Conservation (phyloP, 2,329 filamentous ascomycete genomes). For the Xenoacremonium recifei region DNA sequence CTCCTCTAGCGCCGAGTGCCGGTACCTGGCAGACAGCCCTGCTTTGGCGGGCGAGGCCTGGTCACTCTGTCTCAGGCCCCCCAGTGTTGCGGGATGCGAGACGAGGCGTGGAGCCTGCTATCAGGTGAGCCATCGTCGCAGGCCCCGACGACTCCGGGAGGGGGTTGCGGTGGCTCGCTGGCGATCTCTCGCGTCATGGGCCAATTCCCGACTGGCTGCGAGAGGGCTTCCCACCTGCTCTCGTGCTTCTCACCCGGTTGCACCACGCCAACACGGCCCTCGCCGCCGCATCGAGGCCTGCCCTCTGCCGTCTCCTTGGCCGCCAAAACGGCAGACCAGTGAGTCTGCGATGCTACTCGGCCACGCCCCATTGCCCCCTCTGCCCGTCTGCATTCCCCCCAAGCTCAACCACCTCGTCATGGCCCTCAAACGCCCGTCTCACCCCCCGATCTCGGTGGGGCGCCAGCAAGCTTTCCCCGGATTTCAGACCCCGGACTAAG, state of each 20-base stretch:
- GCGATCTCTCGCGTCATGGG: slow-evolving; percentile 26
- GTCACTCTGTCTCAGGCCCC: too few species aligned
- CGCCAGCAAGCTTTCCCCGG: slow-evolving; percentile 34
- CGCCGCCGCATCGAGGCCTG: background rate
- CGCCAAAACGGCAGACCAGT: too few species aligned
- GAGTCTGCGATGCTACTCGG: background rate
- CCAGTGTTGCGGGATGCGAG: background rate
- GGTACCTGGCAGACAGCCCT: too few species aligned
- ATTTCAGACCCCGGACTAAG: slow-evolving; percentile 22
- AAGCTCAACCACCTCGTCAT: slow-evolving; percentile 19
- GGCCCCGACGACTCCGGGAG: background rate
- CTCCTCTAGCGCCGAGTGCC: too few species aligned
- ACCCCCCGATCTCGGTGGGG: slow-evolving; percentile 26
- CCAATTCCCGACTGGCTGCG: background rate
- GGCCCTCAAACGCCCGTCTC: too few species aligned
- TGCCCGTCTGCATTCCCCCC: background rate
- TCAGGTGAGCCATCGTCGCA: slow-evolving; percentile 27
- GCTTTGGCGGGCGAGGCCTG: too few species aligned
- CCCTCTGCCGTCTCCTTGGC: too few species aligned
- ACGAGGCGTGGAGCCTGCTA: slow-evolving; percentile 9
- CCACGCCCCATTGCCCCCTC: background rate
- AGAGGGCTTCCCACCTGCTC: background rate
- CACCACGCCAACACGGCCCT: background rate
- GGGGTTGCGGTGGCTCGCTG: slow-evolving; percentile 4
- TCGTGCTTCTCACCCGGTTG: too few species aligned